phyloP scores from a whole-genome alignment of 495 filamentous ascomycete genomes.

The Glarea lozoyensis region DNA sequence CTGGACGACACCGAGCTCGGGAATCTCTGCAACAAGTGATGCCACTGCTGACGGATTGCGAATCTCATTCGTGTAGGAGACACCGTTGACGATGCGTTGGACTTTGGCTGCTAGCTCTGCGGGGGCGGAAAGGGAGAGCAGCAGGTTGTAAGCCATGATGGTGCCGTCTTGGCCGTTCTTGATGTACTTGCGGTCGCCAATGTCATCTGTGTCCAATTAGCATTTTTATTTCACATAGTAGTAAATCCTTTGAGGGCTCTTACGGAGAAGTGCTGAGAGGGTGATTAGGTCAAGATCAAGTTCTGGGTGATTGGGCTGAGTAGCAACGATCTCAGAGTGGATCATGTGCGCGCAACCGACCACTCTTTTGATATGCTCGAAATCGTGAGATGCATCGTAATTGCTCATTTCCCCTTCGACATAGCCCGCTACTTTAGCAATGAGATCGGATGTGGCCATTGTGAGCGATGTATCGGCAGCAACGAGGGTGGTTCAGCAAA shows the following conservation, averaged over 20 bases:
- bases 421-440: slow-evolving; percentile 10
- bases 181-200: slow-evolving; percentile 76
- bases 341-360: slow-evolving; percentile 43
- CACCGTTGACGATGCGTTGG: slow-evolving; percentile 57
- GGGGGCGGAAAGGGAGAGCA: slow-evolving; percentile 42
- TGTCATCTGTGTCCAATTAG: no score
- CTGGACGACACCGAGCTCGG: slow-evolving; percentile 75
- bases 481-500: no score
- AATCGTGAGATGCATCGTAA: slow-evolving; percentile 82
- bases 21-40: slow-evolving; percentile 42
- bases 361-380: slow-evolving; percentile 72
- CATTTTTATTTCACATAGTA: no score
- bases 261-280: slow-evolving; percentile 68
- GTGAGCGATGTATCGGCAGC: no score
- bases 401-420: slow-evolving; percentile 54
- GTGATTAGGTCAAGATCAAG: slow-evolving; percentile 40
- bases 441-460: no score
- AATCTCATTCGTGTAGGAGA: slow-evolving; percentile 65
- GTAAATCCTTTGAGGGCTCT: no score
- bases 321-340: slow-evolving; percentile 2
- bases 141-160: slow-evolving; percentile 45
- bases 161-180: slow-evolving; percentile 27
- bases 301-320: slow-evolving; percentile 28
- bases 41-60: slow-evolving; percentile 36
- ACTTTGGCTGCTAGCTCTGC: slow-evolving; percentile 48